A percentile compares a stretch with the other conserved stretches of the same genome.
Conservation (phyloP, 441 rosid genomes). For the Brassica balearica region DNA sequence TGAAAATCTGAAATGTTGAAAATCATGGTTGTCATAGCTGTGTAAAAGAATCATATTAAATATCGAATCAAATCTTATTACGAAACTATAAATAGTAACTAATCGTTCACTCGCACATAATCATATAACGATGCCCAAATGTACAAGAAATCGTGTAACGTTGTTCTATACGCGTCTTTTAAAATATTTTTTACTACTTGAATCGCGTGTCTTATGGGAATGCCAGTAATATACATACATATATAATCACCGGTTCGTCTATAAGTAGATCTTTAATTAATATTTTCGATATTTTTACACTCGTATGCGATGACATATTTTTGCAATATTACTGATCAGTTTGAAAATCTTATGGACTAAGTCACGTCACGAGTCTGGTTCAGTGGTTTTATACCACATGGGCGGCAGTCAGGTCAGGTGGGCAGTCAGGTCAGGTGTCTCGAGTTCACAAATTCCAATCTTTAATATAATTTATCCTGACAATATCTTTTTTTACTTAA, state of each 20-base stretch:
- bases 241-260: slow-evolving; percentile 29
- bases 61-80: slow-evolving; percentile 18
- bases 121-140: slow-evolving; percentile 3
- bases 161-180: slow-evolving; percentile 23
- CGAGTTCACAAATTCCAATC: neutral
- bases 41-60: slow-evolving; percentile 8
- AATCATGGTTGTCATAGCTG: slow-evolving; percentile 12
- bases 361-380: slow-evolving; percentile 5
- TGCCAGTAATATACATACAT: neutral
- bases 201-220: slow-evolving; percentile 21
- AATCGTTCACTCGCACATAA: neutral
- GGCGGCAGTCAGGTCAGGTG: neutral
- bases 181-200: neutral
- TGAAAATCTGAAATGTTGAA: slow-evolving; percentile 14
- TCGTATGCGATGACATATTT: slow-evolving; percentile 12
- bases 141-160: slow-evolving; percentile 40
- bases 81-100: slow-evolving; percentile 15
- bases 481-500: neutral
- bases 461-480: neutral
- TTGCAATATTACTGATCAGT: slow-evolving; percentile 11
- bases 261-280: neutral
- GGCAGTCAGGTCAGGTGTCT: slow-evolving; percentile 2
- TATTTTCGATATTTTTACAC: neutral
- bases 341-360: neutral
- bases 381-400: slow-evolving; percentile 14